Conservation (phyloP, 1,284 basidiomycete genomes). For the Cryptococcus sp. region DNA sequence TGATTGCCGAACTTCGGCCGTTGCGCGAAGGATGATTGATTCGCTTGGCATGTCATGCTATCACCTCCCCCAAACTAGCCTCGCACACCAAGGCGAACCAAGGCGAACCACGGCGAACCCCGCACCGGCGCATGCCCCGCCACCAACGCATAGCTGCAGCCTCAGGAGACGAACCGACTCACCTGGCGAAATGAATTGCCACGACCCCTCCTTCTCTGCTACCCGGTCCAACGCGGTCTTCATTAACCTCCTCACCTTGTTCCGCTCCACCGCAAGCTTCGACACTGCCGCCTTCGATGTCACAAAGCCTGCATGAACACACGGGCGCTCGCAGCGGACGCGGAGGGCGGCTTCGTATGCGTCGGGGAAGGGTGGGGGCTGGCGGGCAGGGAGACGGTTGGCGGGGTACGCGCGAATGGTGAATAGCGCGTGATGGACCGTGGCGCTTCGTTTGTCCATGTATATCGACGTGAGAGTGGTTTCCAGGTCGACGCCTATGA, state of each 20-base stretch:
- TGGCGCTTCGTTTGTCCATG: too few relatives aligned
- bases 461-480: too few relatives aligned
- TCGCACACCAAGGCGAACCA: neutral
- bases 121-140: neutral
- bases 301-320: conserved; percentile 12
- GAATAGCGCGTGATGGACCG: conserved; percentile 1
- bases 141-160: neutral
- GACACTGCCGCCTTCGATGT: conserved; percentile 10
- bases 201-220: neutral
- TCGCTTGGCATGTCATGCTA: neutral
- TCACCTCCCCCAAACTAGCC: neutral
- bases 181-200: neutral
- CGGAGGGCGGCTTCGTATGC: neutral
- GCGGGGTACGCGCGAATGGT: conserved; percentile 11
- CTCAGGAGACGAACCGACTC: neutral
- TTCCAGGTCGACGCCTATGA: too few relatives aligned
- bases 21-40: neutral
- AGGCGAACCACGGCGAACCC: neutral
- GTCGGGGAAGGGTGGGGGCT: conserved; percentile 12
- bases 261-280: conserved; percentile 25
- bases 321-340: neutral
- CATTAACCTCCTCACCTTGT: conserved; percentile 11
- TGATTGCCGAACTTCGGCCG: too few relatives aligned
- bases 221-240: conserved; percentile 17
- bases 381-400: conserved; percentile 5